Evolutionary conservation across 495 filamentous ascomycete species (phyloP).

Genomic region (Choiromyces venosus): DNA sequence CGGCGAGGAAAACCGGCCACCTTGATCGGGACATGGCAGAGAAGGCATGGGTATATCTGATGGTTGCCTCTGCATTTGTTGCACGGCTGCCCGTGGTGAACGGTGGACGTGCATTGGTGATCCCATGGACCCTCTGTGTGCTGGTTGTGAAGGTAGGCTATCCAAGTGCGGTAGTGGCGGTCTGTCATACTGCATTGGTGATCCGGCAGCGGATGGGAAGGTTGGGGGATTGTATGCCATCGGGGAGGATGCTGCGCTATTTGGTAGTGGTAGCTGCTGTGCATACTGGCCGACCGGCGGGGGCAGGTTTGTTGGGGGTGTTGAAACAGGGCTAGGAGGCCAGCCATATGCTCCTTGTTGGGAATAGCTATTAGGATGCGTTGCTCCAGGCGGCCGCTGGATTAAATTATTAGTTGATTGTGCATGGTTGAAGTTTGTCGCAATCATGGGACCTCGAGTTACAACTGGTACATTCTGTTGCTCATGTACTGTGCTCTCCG

Average conservation of each 20-base stretch:
- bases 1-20: constrained; percentile 47
- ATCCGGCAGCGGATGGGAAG: constrained; percentile 23
- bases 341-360: constrained; percentile 34
- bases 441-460: constrained; percentile 38
- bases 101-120: constrained; percentile 39
- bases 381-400: constrained; percentile 35
- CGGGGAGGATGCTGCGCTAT: constrained; percentile 33
- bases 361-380: constrained; percentile 38
- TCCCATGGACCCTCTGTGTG: constrained; percentile 36
- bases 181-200: constrained; percentile 41
- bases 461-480: constrained; percentile 57
- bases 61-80: constrained; percentile 29
- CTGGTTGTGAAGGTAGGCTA: constrained; percentile 30
- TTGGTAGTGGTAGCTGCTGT: constrained; percentile 33
- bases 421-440: constrained; percentile 36
- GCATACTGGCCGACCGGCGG: constrained; percentile 29
- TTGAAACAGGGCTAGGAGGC: constrained; percentile 41
- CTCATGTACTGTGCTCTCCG: constrained; percentile 92
- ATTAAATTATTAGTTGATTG: constrained; percentile 26
- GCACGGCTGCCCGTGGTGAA: constrained; percentile 28
- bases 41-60: constrained; percentile 33
- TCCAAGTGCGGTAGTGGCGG: constrained; percentile 37
- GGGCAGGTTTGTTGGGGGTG: constrained; percentile 39
- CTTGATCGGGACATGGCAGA: constrained; percentile 32
- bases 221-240: constrained; percentile 39